phyloP scores from a whole-genome alignment of 2,329 filamentous ascomycete genomes.

The Botryotinia convoluta region DNA sequence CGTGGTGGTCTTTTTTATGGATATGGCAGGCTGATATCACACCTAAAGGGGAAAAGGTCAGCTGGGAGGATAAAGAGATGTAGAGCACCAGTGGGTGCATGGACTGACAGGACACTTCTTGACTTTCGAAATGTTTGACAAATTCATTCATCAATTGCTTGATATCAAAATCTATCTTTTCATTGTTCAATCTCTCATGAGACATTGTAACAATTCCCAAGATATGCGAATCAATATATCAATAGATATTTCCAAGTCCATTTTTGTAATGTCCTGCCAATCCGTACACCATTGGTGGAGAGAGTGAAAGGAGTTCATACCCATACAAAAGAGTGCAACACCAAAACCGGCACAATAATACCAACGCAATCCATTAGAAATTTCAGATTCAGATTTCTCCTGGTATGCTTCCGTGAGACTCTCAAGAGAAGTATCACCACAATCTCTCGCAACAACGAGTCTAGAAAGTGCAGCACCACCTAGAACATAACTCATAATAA shows the following conservation, averaged over 20 bases:
- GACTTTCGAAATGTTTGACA: background rate
- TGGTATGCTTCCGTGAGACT: conserved; percentile 52
- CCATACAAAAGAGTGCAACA: conserved; percentile 53
- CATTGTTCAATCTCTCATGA: background rate
- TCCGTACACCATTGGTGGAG: background rate
- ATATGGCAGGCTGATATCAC: conserved; percentile 54
- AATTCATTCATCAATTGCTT: background rate
- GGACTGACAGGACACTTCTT: background rate
- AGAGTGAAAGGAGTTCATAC: conserved; percentile 24
- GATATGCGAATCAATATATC: background rate
- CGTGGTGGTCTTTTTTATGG: conserved; percentile 51
- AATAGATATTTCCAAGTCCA: background rate
- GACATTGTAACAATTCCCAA: background rate
- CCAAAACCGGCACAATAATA: conserved; percentile 64
- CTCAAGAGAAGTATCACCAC: conserved; percentile 46
- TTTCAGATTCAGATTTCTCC: conserved; percentile 47
- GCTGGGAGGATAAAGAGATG: background rate
- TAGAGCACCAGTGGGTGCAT: background rate
- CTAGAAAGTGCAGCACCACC: conserved; percentile 56
- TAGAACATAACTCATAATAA: conserved; percentile 62
- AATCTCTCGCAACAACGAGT: conserved; percentile 58
- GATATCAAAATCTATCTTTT: background rate
- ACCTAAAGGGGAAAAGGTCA: conserved; percentile 28
- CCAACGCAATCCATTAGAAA: conserved; percentile 55
- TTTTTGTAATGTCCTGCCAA: background rate